Base-by-base conservation (phyloP, 2,329 filamentous ascomycete species). In the Sarocladiaceae sp. region DNA sequence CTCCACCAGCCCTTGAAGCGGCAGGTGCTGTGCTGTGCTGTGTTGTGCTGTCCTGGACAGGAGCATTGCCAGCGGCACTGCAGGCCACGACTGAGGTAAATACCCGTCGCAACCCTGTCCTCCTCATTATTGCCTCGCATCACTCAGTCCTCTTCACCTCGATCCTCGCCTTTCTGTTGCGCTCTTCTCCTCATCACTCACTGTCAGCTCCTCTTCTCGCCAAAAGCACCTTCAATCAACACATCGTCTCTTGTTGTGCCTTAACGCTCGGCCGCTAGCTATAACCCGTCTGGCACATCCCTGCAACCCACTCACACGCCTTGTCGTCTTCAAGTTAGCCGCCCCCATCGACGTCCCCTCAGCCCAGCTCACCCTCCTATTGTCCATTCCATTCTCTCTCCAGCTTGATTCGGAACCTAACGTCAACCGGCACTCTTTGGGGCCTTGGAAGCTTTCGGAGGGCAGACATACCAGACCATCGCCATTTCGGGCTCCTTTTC, bases 241-340 rank as follows among this genome's bases (percentile, higher is more conserved):
- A n/a, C n/a, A n/a, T n/a, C n/a, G n/a, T n/a, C n/a, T n/a, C n/a
- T n/a, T n/a, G n/a, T n/a, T n/a, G n/a, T 21, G 23, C 19, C 37
- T 18, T 41, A n/a, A 16, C 15, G 18, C 37, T 41, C 37, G 37
- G 37, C 37, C 37, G 37, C 37, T 41, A 41, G 13, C 37, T 15
- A 29, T 16, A 21, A 27, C 37, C 37, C 37, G 37, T 24, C 23
- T 13, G 37, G 29, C 37, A 24, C 20, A 27, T 41, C 37, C 37
- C 24, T 41, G 37, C n/a, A 27, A 29, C 24, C 37, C 37, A 41
- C 21, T 41, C n/a, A n/a, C 34, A 19, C 33, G 23, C 24, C 23
- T 39, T 41, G 37, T 41, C 37, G 29, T 24, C 37, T 39, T n/a
- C n/a, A n/a, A n/a, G n/a, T n/a, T 29, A 41, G 37, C 37, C 37